These are phyloP conservation scores for Ormosia emarginata DNA, from an alignment of 306 rosid genomes.

Conservation along the genomic window DNA sequence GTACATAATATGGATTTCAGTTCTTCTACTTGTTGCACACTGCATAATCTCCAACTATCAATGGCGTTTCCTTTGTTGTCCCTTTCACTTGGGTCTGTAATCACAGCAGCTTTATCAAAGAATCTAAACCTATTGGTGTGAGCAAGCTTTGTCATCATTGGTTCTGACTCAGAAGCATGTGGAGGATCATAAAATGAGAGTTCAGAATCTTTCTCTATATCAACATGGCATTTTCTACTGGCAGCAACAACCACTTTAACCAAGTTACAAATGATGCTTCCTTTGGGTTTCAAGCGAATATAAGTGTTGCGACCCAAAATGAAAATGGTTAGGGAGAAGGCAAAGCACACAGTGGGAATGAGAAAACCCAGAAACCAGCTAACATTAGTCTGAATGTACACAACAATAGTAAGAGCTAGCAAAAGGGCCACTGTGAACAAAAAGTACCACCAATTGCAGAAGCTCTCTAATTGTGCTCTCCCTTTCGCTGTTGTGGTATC, in stretches of 20 bases:
- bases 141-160: not conserved
- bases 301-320: constrained; percentile 32
- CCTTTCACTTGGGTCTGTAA: constrained; percentile 33
- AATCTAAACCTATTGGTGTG: constrained; percentile 36
- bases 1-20: constrained; percentile 39
- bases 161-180: constrained; percentile 3
- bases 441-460: constrained; percentile 66
- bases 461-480: constrained; percentile 52
- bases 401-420: constrained; percentile 51
- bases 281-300: constrained; percentile 35
- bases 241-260: constrained; percentile 38
- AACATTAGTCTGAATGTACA: constrained; percentile 45
- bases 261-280: constrained; percentile 42
- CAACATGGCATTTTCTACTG: constrained; percentile 17
- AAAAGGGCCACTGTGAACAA: constrained; percentile 46
- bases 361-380: constrained; percentile 58
- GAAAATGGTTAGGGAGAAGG: constrained; percentile 39
- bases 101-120: constrained; percentile 51
- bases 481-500: constrained; percentile 49
- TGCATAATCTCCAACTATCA: constrained; percentile 46
- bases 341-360: constrained; percentile 49
- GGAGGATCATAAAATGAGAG: constrained; percentile 38
- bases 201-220: not conserved
- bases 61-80: constrained; percentile 30
- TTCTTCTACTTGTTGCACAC: constrained; percentile 56